Conservation (phyloP, 2,329 filamentous ascomycete species). For the Dryadomyces quercivorus region DNA sequence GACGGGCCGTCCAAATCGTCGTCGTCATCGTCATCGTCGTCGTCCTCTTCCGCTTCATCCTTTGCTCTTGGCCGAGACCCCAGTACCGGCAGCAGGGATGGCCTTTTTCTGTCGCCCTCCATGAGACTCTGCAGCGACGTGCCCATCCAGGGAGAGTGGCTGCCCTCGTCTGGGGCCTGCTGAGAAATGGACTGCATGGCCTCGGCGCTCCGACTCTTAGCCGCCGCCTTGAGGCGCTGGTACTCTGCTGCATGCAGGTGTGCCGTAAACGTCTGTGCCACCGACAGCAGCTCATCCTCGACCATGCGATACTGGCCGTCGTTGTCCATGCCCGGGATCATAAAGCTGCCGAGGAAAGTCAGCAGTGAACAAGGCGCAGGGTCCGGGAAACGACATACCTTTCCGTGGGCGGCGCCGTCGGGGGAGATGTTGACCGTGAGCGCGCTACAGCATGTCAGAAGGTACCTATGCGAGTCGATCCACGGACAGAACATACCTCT, state of each 20-base stretch:
- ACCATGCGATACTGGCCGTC: slow-evolving; percentile 75
- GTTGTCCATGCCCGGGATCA: slow-evolving; percentile 49
- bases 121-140: slow-evolving; percentile 30
- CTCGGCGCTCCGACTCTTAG: slow-evolving; percentile 40
- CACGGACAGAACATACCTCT: background rate
- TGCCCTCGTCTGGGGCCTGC: slow-evolving; percentile 19
- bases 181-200: slow-evolving; percentile 38
- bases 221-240: slow-evolving; percentile 47
- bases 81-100: background rate
- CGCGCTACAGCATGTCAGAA: slow-evolving; percentile 8
- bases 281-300: slow-evolving; percentile 62
- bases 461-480: no score
- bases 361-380: background rate
- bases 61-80: background rate
- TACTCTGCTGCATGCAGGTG: slow-evolving; percentile 74
- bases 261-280: slow-evolving; percentile 57
- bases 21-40: slow-evolving; percentile 1
- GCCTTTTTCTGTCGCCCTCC: slow-evolving; percentile 22
- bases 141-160: slow-evolving; percentile 19
- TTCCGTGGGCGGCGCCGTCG: slow-evolving; percentile 17
- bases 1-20: slow-evolving; percentile 3
- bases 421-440: slow-evolving; percentile 20
- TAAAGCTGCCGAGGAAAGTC: slow-evolving; percentile 33
- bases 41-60: background rate
- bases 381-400: slow-evolving; percentile 10